Percentiles rank a stretch among this genome's conserved stretches.
Conservation (phyloP, 2,329 filamentous ascomycete genomes). For the Byssochlamys sp. region DNA sequence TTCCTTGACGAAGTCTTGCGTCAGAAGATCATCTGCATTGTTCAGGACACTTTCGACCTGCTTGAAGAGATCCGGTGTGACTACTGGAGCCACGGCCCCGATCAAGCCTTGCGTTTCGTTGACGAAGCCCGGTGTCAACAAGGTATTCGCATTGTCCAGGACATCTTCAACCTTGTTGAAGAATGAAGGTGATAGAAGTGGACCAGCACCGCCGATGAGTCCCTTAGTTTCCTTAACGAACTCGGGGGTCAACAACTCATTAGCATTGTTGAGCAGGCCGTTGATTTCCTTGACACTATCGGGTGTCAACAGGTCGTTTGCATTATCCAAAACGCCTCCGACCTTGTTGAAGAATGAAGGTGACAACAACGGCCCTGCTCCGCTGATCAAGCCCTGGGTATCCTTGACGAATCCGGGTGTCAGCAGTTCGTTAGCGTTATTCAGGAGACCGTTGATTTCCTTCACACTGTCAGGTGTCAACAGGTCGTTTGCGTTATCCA, state of each 20-base stretch:
- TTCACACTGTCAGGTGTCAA: slow-evolving; percentile 12
- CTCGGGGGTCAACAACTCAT: neutral
- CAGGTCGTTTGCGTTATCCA: slow-evolving; percentile 19
- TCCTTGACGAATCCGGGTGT: slow-evolving; percentile 18
- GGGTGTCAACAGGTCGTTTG: slow-evolving; percentile 6
- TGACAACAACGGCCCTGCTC: slow-evolving; percentile 14
- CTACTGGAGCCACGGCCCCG: slow-evolving; percentile 13
- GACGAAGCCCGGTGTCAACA: slow-evolving; percentile 19
- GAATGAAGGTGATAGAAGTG: neutral
- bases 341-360: slow-evolving; percentile 17
- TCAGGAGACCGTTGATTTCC: too few species aligned
- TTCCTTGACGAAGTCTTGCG: slow-evolving; percentile 12
- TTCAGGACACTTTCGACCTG: slow-evolving; percentile 9
- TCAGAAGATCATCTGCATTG: slow-evolving; percentile 17
- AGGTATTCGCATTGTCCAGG: slow-evolving; percentile 8
- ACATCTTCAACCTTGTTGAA: slow-evolving; percentile 6
- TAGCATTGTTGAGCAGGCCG: too few species aligned
- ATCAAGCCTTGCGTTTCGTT: slow-evolving; percentile 13
- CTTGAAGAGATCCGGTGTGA: slow-evolving; percentile 18
- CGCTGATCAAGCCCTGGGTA: slow-evolving; percentile 12
- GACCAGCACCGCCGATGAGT: neutral
- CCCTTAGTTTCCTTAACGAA: neutral
- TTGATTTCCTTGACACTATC: too few species aligned
- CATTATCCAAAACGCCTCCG: slow-evolving; percentile 15
- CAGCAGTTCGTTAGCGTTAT: too few species aligned